A percentile compares a stretch with the other conserved stretches of the same genome.
phyloP scores from a whole-genome alignment of 495 filamentous ascomycete species.

The Penicillium desertorum region DNA sequence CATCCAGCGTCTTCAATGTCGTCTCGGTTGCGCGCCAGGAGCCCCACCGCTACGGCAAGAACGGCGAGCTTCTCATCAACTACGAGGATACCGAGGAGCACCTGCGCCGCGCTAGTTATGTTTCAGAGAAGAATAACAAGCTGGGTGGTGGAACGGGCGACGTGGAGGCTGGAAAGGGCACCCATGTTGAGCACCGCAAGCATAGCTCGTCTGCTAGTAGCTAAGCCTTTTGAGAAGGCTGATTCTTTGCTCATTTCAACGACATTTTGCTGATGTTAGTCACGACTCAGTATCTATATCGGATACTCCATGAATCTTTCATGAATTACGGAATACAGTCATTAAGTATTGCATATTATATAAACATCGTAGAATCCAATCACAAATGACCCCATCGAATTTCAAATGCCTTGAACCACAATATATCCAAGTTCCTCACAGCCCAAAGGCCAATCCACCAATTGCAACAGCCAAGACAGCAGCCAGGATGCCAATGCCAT shows the following conservation, averaged over 20 bases:
- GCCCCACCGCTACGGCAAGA: slow-evolving; percentile 65
- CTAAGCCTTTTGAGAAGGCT: slow-evolving; percentile 1
- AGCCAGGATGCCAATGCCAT: slow-evolving; percentile 7
- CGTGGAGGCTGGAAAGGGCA: slow-evolving; percentile 30
- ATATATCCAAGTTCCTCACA: slow-evolving; percentile 5
- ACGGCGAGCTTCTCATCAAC: slow-evolving; percentile 62
- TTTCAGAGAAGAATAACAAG: slow-evolving; percentile 29
- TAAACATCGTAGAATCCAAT: not conserved
- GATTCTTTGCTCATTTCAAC: not conserved
- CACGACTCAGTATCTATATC: not conserved
- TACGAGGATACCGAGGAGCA: slow-evolving; percentile 56
- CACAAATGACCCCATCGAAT: not conserved
- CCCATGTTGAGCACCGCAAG: slow-evolving; percentile 22
- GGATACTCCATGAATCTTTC: not conserved
- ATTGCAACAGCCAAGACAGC: slow-evolving; percentile 13
- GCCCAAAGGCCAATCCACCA: slow-evolving; percentile 23
- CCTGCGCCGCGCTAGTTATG: slow-evolving; percentile 30
- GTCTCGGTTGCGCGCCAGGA: slow-evolving; percentile 58
- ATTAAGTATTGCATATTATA: not conserved
- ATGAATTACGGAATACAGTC: not conserved
- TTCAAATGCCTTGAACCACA: not conserved
- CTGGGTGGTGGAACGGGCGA: slow-evolving; percentile 14
- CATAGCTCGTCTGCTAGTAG: slow-evolving; percentile 18
- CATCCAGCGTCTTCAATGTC: slow-evolving; percentile 50
- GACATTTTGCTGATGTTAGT: not conserved